These are phyloP conservation scores for Fraxinus greggii DNA, from an alignment of 305 asterid species.

Conservation along the genomic window DNA sequence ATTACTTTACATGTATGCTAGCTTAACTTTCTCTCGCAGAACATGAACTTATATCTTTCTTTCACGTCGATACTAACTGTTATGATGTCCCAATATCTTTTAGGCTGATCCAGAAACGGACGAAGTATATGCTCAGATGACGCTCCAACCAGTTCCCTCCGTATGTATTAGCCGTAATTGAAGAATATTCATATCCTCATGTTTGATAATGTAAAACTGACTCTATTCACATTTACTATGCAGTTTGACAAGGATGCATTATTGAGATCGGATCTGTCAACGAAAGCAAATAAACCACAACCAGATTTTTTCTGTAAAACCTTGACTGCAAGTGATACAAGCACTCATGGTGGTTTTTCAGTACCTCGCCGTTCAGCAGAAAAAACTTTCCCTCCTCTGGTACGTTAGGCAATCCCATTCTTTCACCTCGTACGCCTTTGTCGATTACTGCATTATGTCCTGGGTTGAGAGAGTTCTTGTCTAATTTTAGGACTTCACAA, in stretches of 20 bases:
- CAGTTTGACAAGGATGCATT: slow-evolving; percentile 93
- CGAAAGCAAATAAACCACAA: slow-evolving; percentile 67
- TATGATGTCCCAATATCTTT: slow-evolving; percentile 16
- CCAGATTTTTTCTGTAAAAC: slow-evolving; percentile 95
- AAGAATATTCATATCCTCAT: not conserved
- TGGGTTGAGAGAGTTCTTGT: not conserved
- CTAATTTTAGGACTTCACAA: slow-evolving; percentile 64
- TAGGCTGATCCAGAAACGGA: slow-evolving; percentile 98
- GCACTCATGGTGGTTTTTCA: slow-evolving; percentile 97
- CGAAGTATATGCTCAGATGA: slow-evolving; percentile 94
- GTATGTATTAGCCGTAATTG: slow-evolving; percentile 36
- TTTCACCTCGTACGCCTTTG: not conserved
- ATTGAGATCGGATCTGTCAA: slow-evolving; percentile 78
- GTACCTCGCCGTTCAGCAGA: slow-evolving; percentile 98
- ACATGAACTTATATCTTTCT: not conserved
- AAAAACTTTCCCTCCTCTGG: slow-evolving; percentile 83
- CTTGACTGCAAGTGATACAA: slow-evolving; percentile 94
- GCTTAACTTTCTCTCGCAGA: not conserved
- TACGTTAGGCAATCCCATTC: slow-evolving; percentile 26
- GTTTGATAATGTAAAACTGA: not conserved
- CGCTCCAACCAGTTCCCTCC: slow-evolving; percentile 89
- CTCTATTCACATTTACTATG: slow-evolving; percentile 15
- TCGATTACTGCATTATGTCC: not conserved
- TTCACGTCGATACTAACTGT: not conserved
- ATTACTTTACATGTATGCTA: slow-evolving; percentile 75